Conservation (phyloP, 23 red algal species). For the Agarophyton chilense region DNA sequence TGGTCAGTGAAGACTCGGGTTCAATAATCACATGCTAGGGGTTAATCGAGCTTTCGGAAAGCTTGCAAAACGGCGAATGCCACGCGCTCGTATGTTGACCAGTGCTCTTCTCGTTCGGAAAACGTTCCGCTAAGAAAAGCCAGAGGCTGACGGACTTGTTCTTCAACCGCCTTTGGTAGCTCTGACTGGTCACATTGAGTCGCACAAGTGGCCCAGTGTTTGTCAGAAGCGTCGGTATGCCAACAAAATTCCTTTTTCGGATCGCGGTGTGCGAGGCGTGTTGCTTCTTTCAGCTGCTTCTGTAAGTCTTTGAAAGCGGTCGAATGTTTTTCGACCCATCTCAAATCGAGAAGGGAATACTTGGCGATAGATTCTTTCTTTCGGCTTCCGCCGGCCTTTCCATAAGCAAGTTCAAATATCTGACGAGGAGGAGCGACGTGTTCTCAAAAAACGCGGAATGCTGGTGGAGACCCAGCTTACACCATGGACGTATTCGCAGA, state of each 20-base stretch:
- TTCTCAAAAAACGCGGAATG: neutral
- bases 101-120: slow-evolving; percentile 21
- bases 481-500: slow-evolving; percentile 24
- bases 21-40: neutral
- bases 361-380: slow-evolving; percentile 38
- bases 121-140: slow-evolving; percentile 34
- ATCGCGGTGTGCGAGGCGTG: slow-evolving; percentile 24
- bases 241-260: slow-evolving; percentile 8
- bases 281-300: slow-evolving; percentile 18
- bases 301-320: slow-evolving; percentile 37
- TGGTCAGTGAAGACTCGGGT: slow-evolving; percentile 46
- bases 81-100: slow-evolving; percentile 33
- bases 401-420: slow-evolving; percentile 3
- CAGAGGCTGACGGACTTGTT: slow-evolving; percentile 6
- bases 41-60: slow-evolving; percentile 9
- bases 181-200: neutral
- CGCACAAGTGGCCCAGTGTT: slow-evolving; percentile 13
- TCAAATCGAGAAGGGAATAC: neutral
- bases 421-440: slow-evolving; percentile 1
- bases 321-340: slow-evolving; percentile 14
- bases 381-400: slow-evolving; percentile 11
- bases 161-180: neutral
- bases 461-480: slow-evolving; percentile 9
- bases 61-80: slow-evolving; percentile 22
- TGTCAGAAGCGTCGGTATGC: slow-evolving; percentile 42